Evolutionary conservation across 441 rosid genomes (phyloP).

Genomic region (Pelargonium fulgidum): DNA sequence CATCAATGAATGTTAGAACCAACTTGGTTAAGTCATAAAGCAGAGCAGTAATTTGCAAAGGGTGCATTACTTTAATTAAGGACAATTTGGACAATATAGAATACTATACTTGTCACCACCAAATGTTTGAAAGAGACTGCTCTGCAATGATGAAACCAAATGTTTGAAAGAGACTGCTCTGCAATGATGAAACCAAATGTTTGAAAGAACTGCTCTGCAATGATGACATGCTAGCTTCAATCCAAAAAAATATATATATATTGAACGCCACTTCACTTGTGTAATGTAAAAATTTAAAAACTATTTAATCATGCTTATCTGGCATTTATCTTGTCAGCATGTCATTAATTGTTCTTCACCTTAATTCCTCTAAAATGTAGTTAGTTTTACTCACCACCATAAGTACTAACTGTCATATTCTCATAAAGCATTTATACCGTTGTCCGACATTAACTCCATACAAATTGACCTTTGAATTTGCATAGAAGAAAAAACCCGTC

Average conservation of each 20-base stretch:
- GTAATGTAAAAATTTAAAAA: neutral
- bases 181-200: too few species aligned
- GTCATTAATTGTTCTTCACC: neutral
- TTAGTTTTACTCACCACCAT: neutral
- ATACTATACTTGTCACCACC: neutral
- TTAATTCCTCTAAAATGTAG: slow-evolving; percentile 1
- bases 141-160: neutral
- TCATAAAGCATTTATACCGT: neutral
- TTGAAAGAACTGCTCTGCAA: neutral
- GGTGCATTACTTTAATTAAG: neutral
- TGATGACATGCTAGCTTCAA: neutral
- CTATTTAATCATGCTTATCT: neutral
- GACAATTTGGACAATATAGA: neutral
- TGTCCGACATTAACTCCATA: neutral
- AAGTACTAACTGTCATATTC: neutral
- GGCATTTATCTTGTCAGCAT: neutral
- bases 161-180: neutral
- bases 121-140: neutral
- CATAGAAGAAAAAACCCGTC: too few species aligned
- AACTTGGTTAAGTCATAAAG: neutral
- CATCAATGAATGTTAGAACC: too few species aligned
- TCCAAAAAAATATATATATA: neutral
- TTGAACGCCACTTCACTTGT: neutral
- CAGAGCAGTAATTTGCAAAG: neutral
- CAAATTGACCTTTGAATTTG: neutral